Conservation (phyloP, 345 rosid species). For the Eutrema yunnanense region DNA sequence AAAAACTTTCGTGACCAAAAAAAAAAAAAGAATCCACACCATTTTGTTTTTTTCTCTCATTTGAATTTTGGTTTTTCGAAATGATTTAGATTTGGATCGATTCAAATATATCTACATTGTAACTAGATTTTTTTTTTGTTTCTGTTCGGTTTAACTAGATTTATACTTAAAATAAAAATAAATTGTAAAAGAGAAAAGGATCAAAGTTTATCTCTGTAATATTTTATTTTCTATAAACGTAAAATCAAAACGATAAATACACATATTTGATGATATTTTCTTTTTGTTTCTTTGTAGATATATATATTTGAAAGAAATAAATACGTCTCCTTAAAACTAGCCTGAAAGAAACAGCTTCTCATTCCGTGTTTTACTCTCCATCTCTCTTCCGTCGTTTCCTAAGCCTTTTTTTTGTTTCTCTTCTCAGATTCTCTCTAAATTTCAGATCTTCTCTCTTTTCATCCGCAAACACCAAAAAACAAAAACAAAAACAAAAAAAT, state of each 20-base stretch:
- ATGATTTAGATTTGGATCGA: no score
- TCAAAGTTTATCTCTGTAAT: no score
- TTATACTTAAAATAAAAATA: no score
- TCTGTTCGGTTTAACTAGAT: no score
- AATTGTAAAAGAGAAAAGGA: no score
- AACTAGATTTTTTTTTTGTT: no score
- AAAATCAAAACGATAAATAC: not conserved
- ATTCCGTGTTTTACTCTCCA: slow-evolving; percentile 7
- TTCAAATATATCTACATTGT: no score
- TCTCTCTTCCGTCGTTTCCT: slow-evolving; percentile 22
- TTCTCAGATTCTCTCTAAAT: not conserved
- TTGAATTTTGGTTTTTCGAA: no score
- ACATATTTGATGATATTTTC: not conserved
- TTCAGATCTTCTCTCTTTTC: slow-evolving; percentile 3
- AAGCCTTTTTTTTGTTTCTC: not conserved
- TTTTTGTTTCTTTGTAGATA: not conserved
- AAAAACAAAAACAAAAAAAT: not conserved
- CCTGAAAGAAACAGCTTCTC: slow-evolving; percentile 21
- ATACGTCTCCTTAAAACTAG: slow-evolving; percentile 2
- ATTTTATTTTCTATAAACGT: no score
- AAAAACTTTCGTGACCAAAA: no score
- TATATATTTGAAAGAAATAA: not conserved
- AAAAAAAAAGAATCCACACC: no score
- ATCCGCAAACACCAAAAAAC: not conserved
- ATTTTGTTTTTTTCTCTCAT: no score